These are phyloP conservation scores for Aspergillus texensis DNA, from an alignment of 2,329 filamentous ascomycete genomes.

Conservation along the genomic window DNA sequence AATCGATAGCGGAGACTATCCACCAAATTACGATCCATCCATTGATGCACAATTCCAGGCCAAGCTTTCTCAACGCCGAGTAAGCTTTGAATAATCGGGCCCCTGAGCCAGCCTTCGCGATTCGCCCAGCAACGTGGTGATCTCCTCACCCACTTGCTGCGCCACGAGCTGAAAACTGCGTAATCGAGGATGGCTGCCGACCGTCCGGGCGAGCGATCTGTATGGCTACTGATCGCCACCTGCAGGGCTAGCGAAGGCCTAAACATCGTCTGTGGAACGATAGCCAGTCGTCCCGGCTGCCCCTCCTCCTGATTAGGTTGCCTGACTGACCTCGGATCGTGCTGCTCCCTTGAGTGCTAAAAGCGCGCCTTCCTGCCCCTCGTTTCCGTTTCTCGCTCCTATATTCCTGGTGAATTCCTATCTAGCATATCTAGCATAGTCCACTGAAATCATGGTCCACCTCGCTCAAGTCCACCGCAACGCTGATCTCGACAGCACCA, in stretches of 20 bases:
- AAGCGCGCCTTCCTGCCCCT: conserved; percentile 6
- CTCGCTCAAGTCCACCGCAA: conserved; percentile 43
- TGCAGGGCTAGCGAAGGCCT: conserved; percentile 1
- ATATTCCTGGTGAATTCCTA: not conserved
- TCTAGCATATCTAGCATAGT: not conserved
- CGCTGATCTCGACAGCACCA: conserved; percentile 35
- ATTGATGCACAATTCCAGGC: conserved; percentile 8
- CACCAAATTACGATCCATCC: conserved; percentile 6
- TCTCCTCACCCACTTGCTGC: conserved; percentile 6
- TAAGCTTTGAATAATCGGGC: conserved; percentile 21
- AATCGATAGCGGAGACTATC: conserved; percentile 3
- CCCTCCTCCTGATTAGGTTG: not conserved
- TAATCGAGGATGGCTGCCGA: not conserved
- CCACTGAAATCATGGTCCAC: conserved; percentile 42
- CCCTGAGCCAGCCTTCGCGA: conserved; percentile 7
- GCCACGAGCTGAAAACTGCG: not conserved
- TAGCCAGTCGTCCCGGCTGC: not conserved
- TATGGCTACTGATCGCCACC: conserved; percentile 2
- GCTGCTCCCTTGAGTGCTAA: not conserved
- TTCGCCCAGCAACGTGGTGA: conserved; percentile 13
- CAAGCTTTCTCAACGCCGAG: conserved; percentile 21
- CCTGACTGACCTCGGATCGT: conserved; percentile 1
- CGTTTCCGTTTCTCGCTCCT: not conserved
- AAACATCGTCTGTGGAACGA: conserved; percentile 1
- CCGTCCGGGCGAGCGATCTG: not conserved